Evolutionary conservation across 2,329 filamentous ascomycete genomes (phyloP), one percentile per base, ranked within the genome.

Genomic region (Fusarium odoratissimum): DNA sequence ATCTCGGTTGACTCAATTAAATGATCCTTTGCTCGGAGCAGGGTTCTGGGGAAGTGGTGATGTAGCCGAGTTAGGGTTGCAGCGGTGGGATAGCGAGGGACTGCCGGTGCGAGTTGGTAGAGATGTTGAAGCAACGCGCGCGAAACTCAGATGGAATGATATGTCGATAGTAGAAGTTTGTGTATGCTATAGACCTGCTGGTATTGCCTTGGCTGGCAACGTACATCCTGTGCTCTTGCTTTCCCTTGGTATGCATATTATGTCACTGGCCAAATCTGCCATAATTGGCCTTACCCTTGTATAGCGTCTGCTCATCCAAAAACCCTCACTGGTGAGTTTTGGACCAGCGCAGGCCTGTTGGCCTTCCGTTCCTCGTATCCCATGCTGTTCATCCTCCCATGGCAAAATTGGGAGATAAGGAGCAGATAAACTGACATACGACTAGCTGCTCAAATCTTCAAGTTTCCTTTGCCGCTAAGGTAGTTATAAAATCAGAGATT

Each of bases 91-190:
- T 37, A 10, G 35, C 16, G 35, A 17, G 35, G 33, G 16, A n/a
- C 5, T 17, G 8, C 12, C 9, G 3, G 3, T 2, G 4, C 21
- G 16, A 33, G 8, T 14, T 2, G n/a, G 12, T 5, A 14, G 8
- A 33, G 2, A 14, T 4, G 16, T 19, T 23, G n/a, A 17, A 13
- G 11, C 8, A 33, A 49, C 2, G 6, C 5, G 11, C 11, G 21
- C 1, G 11, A 23, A 19, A 2, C n/a, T 19, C 0, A 23, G 10
- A 31, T 28, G 46, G 46, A 31, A 31, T 17, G 8, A 9, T 3
- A 31, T 31, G 14, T 16, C 46, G 28, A n/a, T 5, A 13, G 8
- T 9, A 23, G 8, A 31, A 23, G 16, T 23, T 0, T 49, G 16
- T 16, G 9, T 23, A 23, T 12, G 8, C 17, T 37, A 19, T 37